Evolutionary conservation across 352 stramenopile genomes (phyloP).

Genomic region (Aphanomyces invadans): DNA sequence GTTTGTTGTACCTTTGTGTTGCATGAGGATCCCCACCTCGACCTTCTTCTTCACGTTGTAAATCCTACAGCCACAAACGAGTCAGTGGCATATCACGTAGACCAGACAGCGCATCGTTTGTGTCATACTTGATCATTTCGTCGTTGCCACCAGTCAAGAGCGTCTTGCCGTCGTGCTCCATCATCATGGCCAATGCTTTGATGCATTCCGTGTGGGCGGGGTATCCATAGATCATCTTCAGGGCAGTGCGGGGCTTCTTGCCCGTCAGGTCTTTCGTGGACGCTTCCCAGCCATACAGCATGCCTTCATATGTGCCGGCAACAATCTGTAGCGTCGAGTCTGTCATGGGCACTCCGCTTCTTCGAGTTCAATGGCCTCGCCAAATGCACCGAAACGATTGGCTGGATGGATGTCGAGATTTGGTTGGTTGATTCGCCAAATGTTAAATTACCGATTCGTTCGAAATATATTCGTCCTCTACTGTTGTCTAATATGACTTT

Average conservation of each 20-base stretch:
- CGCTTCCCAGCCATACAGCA: constrained; percentile 76
- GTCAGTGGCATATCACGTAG: not conserved
- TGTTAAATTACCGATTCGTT: not conserved
- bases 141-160: constrained; percentile 74
- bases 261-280: constrained; percentile 11
- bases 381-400: not conserved
- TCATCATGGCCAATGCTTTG: constrained; percentile 78
- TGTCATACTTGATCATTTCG: constrained; percentile 79
- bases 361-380: not conserved
- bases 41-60: constrained; percentile 85
- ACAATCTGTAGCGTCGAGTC: constrained; percentile 64
- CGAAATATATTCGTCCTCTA: constrained; percentile 4
- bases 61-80: no score
- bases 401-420: not conserved
- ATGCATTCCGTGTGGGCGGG: constrained; percentile 77
- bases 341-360: not conserved
- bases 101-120: not conserved
- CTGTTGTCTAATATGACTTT: no score
- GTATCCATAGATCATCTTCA: constrained; percentile 83
- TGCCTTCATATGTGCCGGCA: constrained; percentile 77
- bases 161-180: constrained; percentile 68
- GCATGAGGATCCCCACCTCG: constrained; percentile 79
- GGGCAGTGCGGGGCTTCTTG: constrained; percentile 35
- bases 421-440: constrained; percentile 2
- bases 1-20: constrained; percentile 61